Conservation (phyloP, 2,329 filamentous ascomycete species). For the Alternaria sp. region DNA sequence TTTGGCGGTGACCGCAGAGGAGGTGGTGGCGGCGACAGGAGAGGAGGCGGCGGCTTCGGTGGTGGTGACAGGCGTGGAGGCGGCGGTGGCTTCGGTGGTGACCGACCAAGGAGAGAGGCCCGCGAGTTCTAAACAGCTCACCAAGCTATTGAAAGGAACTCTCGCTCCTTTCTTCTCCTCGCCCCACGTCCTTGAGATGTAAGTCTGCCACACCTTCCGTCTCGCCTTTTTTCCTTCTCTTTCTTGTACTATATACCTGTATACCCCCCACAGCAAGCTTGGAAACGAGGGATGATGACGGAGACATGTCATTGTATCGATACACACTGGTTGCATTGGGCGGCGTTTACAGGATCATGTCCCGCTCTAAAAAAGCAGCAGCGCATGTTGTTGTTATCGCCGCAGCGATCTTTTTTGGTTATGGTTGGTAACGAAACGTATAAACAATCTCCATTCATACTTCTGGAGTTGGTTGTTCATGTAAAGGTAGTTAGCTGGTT, state of each 20-base stretch:
- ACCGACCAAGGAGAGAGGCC: constrained; percentile 19
- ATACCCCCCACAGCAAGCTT: constrained; percentile 13
- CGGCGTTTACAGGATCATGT: constrained; percentile 3
- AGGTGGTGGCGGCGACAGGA: constrained; percentile 7
- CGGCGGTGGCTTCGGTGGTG: constrained; percentile 17
- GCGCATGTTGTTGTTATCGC: not conserved
- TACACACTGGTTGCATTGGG: constrained; percentile 12
- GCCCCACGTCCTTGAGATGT: not conserved
- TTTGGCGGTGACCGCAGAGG: constrained; percentile 14
- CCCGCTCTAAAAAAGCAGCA: not conserved
- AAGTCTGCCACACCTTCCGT: not conserved
- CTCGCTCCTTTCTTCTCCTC: not conserved
- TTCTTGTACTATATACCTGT: constrained; percentile 25
- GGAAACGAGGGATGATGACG: not conserved
- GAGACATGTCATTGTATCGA: constrained; percentile 15
- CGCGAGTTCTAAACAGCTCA: constrained; percentile 5
- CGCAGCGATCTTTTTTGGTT: not conserved
- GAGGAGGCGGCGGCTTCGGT: constrained; percentile 8
- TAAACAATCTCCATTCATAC: not conserved
- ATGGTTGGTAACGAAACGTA: not conserved
- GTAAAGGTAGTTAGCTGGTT: not conserved
- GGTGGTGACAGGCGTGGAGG: constrained; percentile 15
- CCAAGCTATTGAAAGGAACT: not conserved
- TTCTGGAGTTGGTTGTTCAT: not conserved
- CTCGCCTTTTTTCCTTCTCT: not conserved